Evolutionary conservation across 106 monocot species (phyloP).

Genomic region (Posidonia australis): DNA sequence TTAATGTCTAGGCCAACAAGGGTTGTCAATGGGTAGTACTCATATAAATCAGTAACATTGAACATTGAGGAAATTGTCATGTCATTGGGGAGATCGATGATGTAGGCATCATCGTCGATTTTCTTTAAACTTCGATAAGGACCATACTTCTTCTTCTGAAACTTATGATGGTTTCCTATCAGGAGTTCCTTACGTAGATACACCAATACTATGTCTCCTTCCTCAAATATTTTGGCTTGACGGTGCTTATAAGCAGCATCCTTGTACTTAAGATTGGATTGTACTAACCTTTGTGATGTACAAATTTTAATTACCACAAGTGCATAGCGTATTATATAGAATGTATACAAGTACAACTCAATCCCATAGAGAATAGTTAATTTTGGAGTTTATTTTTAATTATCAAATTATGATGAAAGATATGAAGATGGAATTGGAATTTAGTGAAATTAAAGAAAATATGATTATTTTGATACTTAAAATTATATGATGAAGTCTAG

Average conservation of each 20-base stretch:
- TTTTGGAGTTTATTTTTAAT: too few species aligned
- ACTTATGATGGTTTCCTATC: background rate
- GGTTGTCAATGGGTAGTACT: background rate
- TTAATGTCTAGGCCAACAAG: too few species aligned
- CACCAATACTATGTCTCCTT: background rate
- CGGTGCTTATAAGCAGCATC: background rate
- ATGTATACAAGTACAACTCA: too few species aligned
- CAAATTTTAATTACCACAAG: too few species aligned
- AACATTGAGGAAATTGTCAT: background rate
- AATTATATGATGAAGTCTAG: too few species aligned
- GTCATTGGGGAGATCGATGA: background rate
- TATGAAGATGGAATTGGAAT: too few species aligned
- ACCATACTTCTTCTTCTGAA: background rate
- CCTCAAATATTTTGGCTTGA: background rate
- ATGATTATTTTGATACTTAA: too few species aligned
- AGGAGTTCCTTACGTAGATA: background rate
- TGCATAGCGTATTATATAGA: too few species aligned
- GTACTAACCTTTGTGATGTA: too few species aligned
- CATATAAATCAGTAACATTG: background rate
- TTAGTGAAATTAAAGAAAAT: too few species aligned
- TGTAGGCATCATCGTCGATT: slow-evolving; percentile 4
- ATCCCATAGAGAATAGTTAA: too few species aligned
- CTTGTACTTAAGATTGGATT: background rate
- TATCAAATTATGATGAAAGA: too few species aligned
- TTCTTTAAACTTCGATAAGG: background rate